Evolutionary conservation across 2,329 filamentous ascomycete species (phyloP), one percentile per base, ranked within the genome.

Genomic region (Orbilia brochopaga): DNA sequence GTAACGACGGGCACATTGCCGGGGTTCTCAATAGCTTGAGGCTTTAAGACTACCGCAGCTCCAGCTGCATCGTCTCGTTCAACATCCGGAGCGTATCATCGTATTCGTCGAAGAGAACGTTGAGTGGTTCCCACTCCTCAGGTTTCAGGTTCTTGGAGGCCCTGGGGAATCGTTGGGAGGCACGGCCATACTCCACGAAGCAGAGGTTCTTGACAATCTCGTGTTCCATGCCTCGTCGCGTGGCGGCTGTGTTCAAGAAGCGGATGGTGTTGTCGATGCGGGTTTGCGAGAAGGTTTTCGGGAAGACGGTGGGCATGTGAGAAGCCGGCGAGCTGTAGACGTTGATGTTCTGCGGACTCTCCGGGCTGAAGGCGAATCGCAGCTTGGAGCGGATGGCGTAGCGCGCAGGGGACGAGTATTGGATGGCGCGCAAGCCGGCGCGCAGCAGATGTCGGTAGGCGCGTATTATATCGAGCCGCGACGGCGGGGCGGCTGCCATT

Each of bases 381-480:
- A 90, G 79, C 77, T 85, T 83, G 76, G 87, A 83, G 65, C 86
- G 85, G 15, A 86, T 82, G 2, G 85, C 81, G 79, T 82, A 88
- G 60, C 89, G 87, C 30, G 87, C 85, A 15, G 90, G 90, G 73
- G 85, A 84, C 13, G 89, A 85, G 80, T 87, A 90, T 74, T 89
- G 87, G 21, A 93, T 85, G 2, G 89, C 90, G 30, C 83, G 85
- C n/a, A 92, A 83, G 17, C 85, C 81, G 5, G 83, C 83, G 58
- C 88, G 86, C 77, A 89, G 88, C 35, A 94, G 82, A 66, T 85
- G 82, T 72, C 90, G 85, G 79, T 93, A 94, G 52, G 88, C 86
- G 75, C 84, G 83, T 42, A 88, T 77, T 57, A 90, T 77, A 30
- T 86, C 80, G 13, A 77, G 73, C 7, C 78, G 77, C 21, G 80